Evolutionary conservation across 2,329 filamentous ascomycete species (phyloP), one percentile per base, ranked within the genome.

Genomic region (Achaetomium macrosporum): DNA sequence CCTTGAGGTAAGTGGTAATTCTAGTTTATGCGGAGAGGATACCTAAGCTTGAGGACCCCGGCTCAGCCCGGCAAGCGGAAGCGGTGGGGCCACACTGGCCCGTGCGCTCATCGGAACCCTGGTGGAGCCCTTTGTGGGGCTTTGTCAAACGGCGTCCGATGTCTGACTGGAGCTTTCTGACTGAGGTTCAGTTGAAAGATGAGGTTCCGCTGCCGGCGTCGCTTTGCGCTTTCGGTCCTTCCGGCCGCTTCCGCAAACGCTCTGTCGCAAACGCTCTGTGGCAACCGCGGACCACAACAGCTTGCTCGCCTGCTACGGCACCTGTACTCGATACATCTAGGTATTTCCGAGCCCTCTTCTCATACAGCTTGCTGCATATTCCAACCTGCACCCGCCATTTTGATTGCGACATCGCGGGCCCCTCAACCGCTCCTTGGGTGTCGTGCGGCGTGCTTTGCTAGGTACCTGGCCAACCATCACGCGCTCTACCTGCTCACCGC

Each of bases 61-160:
- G n/a, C n/a, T n/a, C n/a, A 15, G 11, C 11, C 13, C 29, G 53
- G 50, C 36, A 47, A 36, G 41, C 48, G 45, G 17, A 8, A 7
- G 15, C 5, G 11, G 25, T 25, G 11, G 12, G 9, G 16, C 17
- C 39, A 46, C 4, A 11, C 16, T 48, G 45, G 44, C 20, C 43
- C 47, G 57, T 58, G 57, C 54, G 48, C 57, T 58, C 57, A 58
- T 58, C 57, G 49, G 47, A 4, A 20, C 47, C 29, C 37, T 33
- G 41, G 35, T 37, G 35, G 33, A 12, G 10, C 33, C 47, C 29
- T 37, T 33, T 42, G 35, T 37, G 35, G 33, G 15, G 10, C 33
- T 12, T 35, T 9, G 11, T 35, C 33, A 35, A 35, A 35, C 33
- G 25, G 25, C 25, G 25, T 7, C 25, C 25, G 25, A 25, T 25